phyloP scores from a whole-genome alignment of 2,329 filamentous ascomycete species.

The Trichophyton rubrum region DNA sequence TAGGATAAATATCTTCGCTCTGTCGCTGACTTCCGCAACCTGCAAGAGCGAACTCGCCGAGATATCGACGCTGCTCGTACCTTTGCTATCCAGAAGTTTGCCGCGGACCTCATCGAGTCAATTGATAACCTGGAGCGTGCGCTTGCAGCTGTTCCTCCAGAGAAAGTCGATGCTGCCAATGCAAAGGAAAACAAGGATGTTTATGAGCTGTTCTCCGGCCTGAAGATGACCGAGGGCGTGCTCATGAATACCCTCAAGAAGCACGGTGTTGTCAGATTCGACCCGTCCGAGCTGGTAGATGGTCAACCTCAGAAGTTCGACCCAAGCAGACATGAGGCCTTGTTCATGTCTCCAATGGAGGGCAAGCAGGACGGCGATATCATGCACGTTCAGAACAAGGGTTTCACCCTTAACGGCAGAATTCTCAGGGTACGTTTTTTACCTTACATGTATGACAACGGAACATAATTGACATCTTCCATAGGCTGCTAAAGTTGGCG shows the following conservation, averaged over 20 bases:
- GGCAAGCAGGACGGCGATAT: constrained; percentile 84
- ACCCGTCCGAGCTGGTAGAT: constrained; percentile 44
- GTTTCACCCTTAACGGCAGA: constrained; percentile 84
- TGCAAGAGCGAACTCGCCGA: constrained; percentile 85
- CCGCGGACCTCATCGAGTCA: constrained; percentile 84
- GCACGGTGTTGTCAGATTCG: constrained; percentile 83
- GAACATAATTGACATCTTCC: constrained; percentile 12
- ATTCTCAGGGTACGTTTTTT: constrained; percentile 51
- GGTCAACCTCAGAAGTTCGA: constrained; percentile 73
- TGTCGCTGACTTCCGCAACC: constrained; percentile 93
- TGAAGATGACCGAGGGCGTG: constrained; percentile 90
- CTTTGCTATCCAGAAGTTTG: constrained; percentile 90
- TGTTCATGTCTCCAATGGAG: constrained; percentile 78
- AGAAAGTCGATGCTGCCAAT: constrained; percentile 51
- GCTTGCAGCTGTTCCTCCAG: constrained; percentile 60
- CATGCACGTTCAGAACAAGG: constrained; percentile 89
- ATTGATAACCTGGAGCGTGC: constrained; percentile 97
- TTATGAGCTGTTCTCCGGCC: constrained; percentile 66
- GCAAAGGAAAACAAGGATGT: constrained; percentile 57
- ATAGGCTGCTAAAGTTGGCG: constrained; percentile 80
- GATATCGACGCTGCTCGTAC: constrained; percentile 78
- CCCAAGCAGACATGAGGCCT: constrained; percentile 92
- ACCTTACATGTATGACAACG: background rate
- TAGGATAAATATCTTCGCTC: constrained; percentile 92
- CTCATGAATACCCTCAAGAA: constrained; percentile 80